Base-by-base conservation (phyloP, 306 rosid species). In the Hippophae gyantsensis region DNA sequence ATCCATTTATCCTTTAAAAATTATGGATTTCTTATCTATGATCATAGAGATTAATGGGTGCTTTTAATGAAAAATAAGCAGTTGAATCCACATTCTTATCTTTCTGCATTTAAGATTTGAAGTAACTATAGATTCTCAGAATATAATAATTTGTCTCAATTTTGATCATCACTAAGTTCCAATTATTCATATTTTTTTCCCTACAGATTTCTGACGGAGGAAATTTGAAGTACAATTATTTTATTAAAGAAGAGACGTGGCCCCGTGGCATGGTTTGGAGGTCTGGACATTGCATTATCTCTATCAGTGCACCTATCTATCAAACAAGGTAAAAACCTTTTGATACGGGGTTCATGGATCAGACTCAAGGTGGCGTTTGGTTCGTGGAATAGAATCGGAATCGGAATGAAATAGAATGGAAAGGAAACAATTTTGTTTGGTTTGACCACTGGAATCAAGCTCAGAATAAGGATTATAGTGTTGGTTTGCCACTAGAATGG, bases 261-360 rank as follows among this genome's bases (percentile, higher is more conserved):
- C 70, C 88, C 68, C 74, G 57, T 18, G 81, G 62, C 71, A 73
- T 92, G 67, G 65, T 75, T 47, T 92, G 99, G 99, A 85, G 81
- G 75, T 74, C 88, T 75, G 99, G 99, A 66, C 96, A 18, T 96
- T 49, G 83, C 67, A n/a, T 86, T 79, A 66, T 83, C 92, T 72
- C 72, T 92, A 57, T 92, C 90, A 52, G 86, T 88, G 23, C 95
- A 93, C 61, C 71, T 49, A 58, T 60, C 73, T 43, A 57, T 58
- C 26, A 69, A 83, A 49, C 79, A 66, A 51, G 72, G 75, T 44
- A 64, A 72, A 68, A 58, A 74, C 61, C 57, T 92, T 64, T 58
- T 68, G 69, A 88, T 88, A 70, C 73, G 86, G 74, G 96, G 85
- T 76, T 69, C 84, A 52, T 92, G 99, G 99, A 75, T 83, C 63